Conservation (phyloP, 352 stramenopile genomes). For the Globisporangium barbulae region DNA sequence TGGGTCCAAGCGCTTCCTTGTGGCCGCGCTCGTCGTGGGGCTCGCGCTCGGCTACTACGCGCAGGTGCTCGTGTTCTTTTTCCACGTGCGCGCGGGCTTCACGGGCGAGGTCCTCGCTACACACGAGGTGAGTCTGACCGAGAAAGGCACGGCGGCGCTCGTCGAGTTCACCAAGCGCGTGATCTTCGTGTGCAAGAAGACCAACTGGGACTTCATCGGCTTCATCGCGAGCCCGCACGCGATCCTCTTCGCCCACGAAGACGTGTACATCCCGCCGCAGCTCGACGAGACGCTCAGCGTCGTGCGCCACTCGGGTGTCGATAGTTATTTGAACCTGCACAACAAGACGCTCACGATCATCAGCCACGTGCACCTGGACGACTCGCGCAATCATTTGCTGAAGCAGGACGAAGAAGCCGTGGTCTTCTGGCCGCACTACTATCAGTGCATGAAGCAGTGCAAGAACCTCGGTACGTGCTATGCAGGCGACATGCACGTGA, state of each 20-base stretch:
- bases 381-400: conserved; percentile 53
- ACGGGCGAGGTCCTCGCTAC: conserved; percentile 50
- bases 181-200: conserved; percentile 70
- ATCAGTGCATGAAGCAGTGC: conserved; percentile 71
- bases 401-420: conserved; percentile 79
- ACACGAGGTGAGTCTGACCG: conserved; percentile 31
- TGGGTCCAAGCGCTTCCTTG: conserved; percentile 20
- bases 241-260: conserved; percentile 64
- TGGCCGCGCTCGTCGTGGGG: conserved; percentile 21
- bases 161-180: conserved; percentile 56
- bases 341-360: conserved; percentile 84
- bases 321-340: conserved; percentile 76
- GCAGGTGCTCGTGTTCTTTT: conserved; percentile 66
- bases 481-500: conserved; percentile 79
- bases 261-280: conserved; percentile 46
- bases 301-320: conserved; percentile 56
- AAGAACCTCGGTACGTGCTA: conserved; percentile 64
- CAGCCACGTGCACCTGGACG: conserved; percentile 52
- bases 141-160: conserved; percentile 48
- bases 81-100: conserved; percentile 55
- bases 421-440: conserved; percentile 79
- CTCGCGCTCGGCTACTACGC: conserved; percentile 66
- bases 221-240: conserved; percentile 61
- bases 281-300: conserved; percentile 56
- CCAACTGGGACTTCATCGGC: conserved; percentile 77